These are phyloP conservation scores for Xylaria sp. DNA, from an alignment of 2,329 filamentous ascomycete genomes.

Conservation along the genomic window DNA sequence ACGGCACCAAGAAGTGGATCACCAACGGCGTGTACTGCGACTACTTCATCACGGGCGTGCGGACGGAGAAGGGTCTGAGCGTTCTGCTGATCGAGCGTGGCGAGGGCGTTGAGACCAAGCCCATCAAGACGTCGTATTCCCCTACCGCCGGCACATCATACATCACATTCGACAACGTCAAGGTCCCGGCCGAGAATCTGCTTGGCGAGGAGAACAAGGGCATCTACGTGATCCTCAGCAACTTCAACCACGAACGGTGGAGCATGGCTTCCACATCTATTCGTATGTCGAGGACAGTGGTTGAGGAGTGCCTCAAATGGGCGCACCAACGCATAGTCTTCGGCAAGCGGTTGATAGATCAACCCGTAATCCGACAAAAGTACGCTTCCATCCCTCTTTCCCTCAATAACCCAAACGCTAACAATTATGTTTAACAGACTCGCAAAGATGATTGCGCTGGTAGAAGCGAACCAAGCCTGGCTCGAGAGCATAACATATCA, in stretches of 20 bases:
- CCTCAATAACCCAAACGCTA: background rate
- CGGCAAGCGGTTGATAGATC: conserved; percentile 81
- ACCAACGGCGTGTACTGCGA: conserved; percentile 83
- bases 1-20: conserved; percentile 87
- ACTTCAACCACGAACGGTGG: conserved; percentile 90
- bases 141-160: conserved; percentile 80
- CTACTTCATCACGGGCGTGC: conserved; percentile 85
- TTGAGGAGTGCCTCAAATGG: conserved; percentile 90
- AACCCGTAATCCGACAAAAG: conserved; percentile 86
- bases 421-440: conserved; percentile 59
- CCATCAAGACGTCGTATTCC: conserved; percentile 85
- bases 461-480: conserved; percentile 87
- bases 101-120: conserved; percentile 78
- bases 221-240: conserved; percentile 83
- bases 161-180: conserved; percentile 86
- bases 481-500: conserved; percentile 86
- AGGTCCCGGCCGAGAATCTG: conserved; percentile 81
- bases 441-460: conserved; percentile 85
- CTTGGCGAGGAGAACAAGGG: conserved; percentile 87
- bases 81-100: conserved; percentile 79
- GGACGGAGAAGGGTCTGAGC: conserved; percentile 80
- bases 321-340: conserved; percentile 87
- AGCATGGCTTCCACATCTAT: conserved; percentile 76
- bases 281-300: conserved; percentile 72
- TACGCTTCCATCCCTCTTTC: conserved; percentile 50